These are phyloP conservation scores for Eucalyptus tenuipes DNA, from an alignment of 345 rosid genomes.

Conservation along the genomic window DNA sequence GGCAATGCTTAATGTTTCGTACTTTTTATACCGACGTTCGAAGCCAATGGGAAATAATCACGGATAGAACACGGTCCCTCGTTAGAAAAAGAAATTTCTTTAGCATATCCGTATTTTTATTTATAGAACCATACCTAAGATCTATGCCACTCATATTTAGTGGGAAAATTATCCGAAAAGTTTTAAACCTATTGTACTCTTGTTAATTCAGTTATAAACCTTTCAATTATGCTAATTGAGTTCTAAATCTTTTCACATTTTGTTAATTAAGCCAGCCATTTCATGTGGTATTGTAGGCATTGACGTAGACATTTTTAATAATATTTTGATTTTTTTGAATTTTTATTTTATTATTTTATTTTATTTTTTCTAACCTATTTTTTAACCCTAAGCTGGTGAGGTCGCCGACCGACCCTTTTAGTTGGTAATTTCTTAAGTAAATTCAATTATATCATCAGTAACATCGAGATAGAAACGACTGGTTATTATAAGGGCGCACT, in stretches of 20 bases:
- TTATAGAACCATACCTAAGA: rapidly evolving
- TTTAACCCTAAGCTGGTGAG: neutral
- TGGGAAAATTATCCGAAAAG: too few relatives aligned
- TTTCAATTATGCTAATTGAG: too few relatives aligned
- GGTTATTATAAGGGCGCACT: neutral
- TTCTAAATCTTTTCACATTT: too few relatives aligned
- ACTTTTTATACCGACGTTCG: neutral
- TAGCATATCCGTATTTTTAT: neutral
- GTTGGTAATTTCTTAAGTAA: neutral
- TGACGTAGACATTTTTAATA: rapidly evolving
- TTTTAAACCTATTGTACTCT: too few relatives aligned
- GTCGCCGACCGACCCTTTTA: rapidly evolving
- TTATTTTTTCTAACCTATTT: neutral
- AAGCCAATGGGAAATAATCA: neutral
- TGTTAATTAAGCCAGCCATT: rapidly evolving
- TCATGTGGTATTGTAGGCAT: rapidly evolving
- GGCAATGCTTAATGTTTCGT: neutral
- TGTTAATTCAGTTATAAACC: too few relatives aligned
- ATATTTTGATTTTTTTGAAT: too few relatives aligned
- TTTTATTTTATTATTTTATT: too few relatives aligned
- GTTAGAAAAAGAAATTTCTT: neutral
- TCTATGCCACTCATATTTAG: neutral
- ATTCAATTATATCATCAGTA: neutral
- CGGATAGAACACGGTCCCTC: rapidly evolving
- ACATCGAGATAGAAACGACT: neutral